A percentile compares a stretch with the other conserved stretches of the same genome.
Conservation (phyloP, 495 filamentous ascomycete genomes). For the Viridothelium virens region DNA sequence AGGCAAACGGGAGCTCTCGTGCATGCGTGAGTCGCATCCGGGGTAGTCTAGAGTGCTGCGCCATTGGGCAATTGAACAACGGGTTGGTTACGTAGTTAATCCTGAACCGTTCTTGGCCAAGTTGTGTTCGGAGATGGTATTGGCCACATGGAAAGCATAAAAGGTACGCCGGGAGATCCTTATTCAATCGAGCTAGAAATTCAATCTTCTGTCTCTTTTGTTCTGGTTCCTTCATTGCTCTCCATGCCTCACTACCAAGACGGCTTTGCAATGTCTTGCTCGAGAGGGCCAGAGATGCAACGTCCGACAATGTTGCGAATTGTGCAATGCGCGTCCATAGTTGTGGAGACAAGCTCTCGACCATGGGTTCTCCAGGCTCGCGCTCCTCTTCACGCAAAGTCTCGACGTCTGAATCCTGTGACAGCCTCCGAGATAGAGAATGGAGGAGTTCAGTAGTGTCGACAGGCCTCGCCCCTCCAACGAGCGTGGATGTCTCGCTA, state of each 20-base stretch:
- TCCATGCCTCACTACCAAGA: slow-evolving; percentile 36
- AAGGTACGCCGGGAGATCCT: slow-evolving; percentile 43
- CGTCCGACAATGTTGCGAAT: slow-evolving; percentile 40
- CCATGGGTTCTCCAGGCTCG: slow-evolving; percentile 30
- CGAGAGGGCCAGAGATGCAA: slow-evolving; percentile 43
- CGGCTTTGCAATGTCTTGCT: slow-evolving; percentile 40
- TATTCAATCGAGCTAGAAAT: slow-evolving; percentile 45
- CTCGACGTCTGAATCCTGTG: slow-evolving; percentile 10
- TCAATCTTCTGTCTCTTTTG: slow-evolving; percentile 37
- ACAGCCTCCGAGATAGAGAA: slow-evolving; percentile 14
- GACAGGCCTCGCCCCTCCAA: slow-evolving; percentile 13
- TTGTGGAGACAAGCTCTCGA: slow-evolving; percentile 39
- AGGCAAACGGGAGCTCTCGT: slow-evolving; percentile 46
- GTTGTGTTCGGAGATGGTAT: slow-evolving; percentile 45
- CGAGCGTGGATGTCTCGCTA: slow-evolving; percentile 18
- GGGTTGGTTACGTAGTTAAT: slow-evolving; percentile 44
- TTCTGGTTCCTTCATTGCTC: slow-evolving; percentile 33
- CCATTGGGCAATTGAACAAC: slow-evolving; percentile 46
- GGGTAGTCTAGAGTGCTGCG: slow-evolving; percentile 37
- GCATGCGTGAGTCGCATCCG: slow-evolving; percentile 46
- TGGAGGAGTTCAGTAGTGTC: slow-evolving; percentile 19
- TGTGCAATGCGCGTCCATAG: slow-evolving; percentile 41
- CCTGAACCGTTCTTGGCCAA: slow-evolving; percentile 45
- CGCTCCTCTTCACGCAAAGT: slow-evolving; percentile 6
- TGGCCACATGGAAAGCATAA: slow-evolving; percentile 49